Evolutionary conservation across 1,284 basidiomycete genomes (phyloP).

Genomic region (Wolfiporia cocos): DNA sequence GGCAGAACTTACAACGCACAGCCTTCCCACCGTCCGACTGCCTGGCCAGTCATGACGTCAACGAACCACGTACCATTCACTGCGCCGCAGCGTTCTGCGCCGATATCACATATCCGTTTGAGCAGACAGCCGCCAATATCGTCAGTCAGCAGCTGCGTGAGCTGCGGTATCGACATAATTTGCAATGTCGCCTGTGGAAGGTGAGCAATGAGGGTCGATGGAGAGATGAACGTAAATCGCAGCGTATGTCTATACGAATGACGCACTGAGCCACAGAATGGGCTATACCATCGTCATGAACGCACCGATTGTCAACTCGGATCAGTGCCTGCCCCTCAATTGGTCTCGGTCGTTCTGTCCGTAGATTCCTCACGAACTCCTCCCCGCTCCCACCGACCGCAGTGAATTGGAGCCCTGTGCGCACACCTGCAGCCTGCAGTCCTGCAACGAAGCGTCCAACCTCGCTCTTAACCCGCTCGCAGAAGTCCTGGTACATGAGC

Average conservation of each 20-base stretch:
- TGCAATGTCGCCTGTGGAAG: slow-evolving; percentile 68
- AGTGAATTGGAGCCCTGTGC: slow-evolving; percentile 51
- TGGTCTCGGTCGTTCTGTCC: slow-evolving; percentile 21
- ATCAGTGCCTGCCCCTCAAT: slow-evolving; percentile 66
- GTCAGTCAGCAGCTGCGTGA: slow-evolving; percentile 67
- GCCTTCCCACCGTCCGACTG: slow-evolving; percentile 77
- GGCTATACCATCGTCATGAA: no score
- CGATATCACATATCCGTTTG: slow-evolving; percentile 59
- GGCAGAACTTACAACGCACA: slow-evolving; percentile 52
- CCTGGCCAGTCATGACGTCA: slow-evolving; percentile 53
- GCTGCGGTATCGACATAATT: slow-evolving; percentile 67
- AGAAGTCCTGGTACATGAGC: slow-evolving; percentile 72
- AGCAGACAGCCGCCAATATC: slow-evolving; percentile 67
- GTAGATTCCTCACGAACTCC: slow-evolving; percentile 43
- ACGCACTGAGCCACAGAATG: not conserved
- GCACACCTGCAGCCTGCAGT: slow-evolving; percentile 49
- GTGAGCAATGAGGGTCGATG: slow-evolving; percentile 65
- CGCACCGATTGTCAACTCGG: slow-evolving; percentile 59
- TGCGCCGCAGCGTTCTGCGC: slow-evolving; percentile 45
- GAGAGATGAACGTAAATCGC: slow-evolving; percentile 66
- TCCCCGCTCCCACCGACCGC: slow-evolving; percentile 62
- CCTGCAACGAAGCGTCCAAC: slow-evolving; percentile 43
- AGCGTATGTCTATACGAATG: slow-evolving; percentile 49
- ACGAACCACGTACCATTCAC: slow-evolving; percentile 72
- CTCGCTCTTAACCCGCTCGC: slow-evolving; percentile 52